Base-by-base conservation (phyloP, 2,329 filamentous ascomycete species). In the Fusarium incarnatum region DNA sequence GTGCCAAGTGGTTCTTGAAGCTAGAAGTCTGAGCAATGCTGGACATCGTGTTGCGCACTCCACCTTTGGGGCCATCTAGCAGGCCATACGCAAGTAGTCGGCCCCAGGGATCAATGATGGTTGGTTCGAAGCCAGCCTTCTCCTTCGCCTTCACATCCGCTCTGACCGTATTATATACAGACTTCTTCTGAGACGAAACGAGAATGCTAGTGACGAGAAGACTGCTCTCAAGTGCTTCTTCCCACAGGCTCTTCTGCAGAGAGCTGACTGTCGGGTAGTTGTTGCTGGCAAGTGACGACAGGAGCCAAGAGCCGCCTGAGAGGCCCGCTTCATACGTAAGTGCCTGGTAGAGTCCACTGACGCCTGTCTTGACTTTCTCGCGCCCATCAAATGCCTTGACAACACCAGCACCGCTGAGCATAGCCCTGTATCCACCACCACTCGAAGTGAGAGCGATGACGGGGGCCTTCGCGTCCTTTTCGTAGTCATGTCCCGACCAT, bases 91-190 rank as follows among this genome's bases (percentile, higher is more conserved):
- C 37, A 2, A 61, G 58, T 4, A 61, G 32, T 8, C 58, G 44
- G 3, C 58, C 58, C 58, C 58, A 61, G 9, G 58, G 53, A 40
- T 61, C 58, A 18, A 61, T 61, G 3, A 61, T 61, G 13, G 58
- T 61, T 2, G 58, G 37, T 22, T 61, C 53, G 4, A 61, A 61
- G n/a, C 58, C 58, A 15, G 58, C 58, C 8, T 12, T 16, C 7
- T 30, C 22, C 32, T 61, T 61, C 12, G 53, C 58, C 53, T 40
- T 45, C 6, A 61, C 11, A 30, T 61, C 34, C 6, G 58, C 45
- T n/a, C 40, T 45, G 15, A 61, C 53, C 1, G 53, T 61, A 32
- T 45, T 15, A 16, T 61, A 61, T 12, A 58, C 7, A 12, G 22
- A 22, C 5, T 58, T 22, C 20, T 61, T 50, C 16, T 40, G 12